Evolutionary conservation across 345 rosid genomes (phyloP).

Genomic region (Physaria fendleri): DNA sequence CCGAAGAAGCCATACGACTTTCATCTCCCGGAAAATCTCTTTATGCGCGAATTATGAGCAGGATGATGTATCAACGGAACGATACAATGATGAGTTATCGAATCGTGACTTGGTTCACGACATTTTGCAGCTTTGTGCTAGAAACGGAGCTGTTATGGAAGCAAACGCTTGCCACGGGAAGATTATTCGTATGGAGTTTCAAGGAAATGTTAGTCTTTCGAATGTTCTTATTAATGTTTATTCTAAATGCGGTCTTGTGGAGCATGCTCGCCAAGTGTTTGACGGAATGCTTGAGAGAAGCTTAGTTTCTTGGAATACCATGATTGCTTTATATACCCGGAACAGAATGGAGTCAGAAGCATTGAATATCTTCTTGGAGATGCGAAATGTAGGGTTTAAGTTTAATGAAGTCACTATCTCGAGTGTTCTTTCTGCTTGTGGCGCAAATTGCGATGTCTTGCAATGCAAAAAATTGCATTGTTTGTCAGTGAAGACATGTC

Average conservation of each 20-base stretch:
- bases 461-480: slow-evolving; percentile 63
- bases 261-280: slow-evolving; percentile 54
- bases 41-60: background rate
- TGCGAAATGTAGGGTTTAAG: slow-evolving; percentile 41
- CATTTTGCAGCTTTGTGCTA: slow-evolving; percentile 42
- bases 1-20: background rate
- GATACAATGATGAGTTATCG: background rate
- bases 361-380: slow-evolving; percentile 37
- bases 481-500: slow-evolving; percentile 45
- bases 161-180: slow-evolving; percentile 52
- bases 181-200: slow-evolving; percentile 34
- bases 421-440: slow-evolving; percentile 63
- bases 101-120: slow-evolving; percentile 4
- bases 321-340: slow-evolving; percentile 42
- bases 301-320: slow-evolving; percentile 74
- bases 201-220: slow-evolving; percentile 35
- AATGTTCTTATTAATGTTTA: slow-evolving; percentile 54
- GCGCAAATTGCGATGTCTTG: slow-evolving; percentile 30
- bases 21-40: background rate
- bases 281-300: slow-evolving; percentile 59
- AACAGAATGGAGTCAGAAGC: slow-evolving; percentile 40
- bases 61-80: background rate
- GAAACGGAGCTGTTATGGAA: slow-evolving; percentile 25
- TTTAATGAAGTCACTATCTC: slow-evolving; percentile 66
- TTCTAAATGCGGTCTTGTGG: slow-evolving; percentile 41